A percentile compares a stretch with the other conserved stretches of the same genome.
These are phyloP conservation scores for Leccinum pallidistipes DNA, from an alignment of 1,284 basidiomycete genomes.

Conservation along the genomic window DNA sequence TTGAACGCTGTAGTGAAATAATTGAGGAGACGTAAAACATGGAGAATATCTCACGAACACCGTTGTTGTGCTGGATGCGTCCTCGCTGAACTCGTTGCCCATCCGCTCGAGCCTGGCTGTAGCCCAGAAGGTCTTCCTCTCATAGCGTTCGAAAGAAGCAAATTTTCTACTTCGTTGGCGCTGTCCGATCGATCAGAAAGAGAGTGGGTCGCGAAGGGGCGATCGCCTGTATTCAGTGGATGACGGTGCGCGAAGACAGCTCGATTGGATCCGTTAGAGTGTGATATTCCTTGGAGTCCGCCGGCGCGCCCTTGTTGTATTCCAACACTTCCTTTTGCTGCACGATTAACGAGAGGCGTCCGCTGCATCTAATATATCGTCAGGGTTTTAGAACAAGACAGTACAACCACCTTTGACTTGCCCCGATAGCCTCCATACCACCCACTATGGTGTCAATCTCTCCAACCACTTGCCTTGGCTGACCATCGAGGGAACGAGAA, in stretches of 20 bases:
- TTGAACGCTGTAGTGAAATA: conserved; percentile 27
- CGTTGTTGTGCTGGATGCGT: conserved; percentile 28
- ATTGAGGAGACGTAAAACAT: conserved; percentile 1
- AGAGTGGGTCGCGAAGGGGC: conserved; percentile 41
- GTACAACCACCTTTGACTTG: conserved; percentile 31
- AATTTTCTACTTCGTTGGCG: conserved; percentile 65
- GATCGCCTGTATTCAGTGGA: conserved; percentile 36
- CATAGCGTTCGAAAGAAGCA: conserved; percentile 42
- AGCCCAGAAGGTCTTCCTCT: conserved; percentile 17
- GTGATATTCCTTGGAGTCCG: conserved; percentile 21
- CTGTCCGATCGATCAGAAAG: conserved; percentile 66
- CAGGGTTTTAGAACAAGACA: not conserved
- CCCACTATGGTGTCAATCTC: conserved; percentile 55
- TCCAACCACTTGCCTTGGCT: conserved; percentile 20
- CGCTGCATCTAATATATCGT: conserved; percentile 58
- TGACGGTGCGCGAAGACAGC: conserved; percentile 26
- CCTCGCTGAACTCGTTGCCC: conserved; percentile 24
- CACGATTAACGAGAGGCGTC: conserved; percentile 63
- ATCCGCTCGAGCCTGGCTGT: conserved; percentile 26
- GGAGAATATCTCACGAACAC: conserved; percentile 22
- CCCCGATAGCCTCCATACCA: conserved; percentile 70
- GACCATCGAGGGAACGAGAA: conserved; percentile 21
- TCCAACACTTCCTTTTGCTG: conserved; percentile 34
- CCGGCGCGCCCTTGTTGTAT: conserved; percentile 28
- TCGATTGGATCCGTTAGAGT: conserved; percentile 14